Evolutionary conservation across 2,329 filamentous ascomycete genomes (phyloP), one percentile per base, ranked within the genome.

Genomic region (Ceratocystis colombiana): DNA sequence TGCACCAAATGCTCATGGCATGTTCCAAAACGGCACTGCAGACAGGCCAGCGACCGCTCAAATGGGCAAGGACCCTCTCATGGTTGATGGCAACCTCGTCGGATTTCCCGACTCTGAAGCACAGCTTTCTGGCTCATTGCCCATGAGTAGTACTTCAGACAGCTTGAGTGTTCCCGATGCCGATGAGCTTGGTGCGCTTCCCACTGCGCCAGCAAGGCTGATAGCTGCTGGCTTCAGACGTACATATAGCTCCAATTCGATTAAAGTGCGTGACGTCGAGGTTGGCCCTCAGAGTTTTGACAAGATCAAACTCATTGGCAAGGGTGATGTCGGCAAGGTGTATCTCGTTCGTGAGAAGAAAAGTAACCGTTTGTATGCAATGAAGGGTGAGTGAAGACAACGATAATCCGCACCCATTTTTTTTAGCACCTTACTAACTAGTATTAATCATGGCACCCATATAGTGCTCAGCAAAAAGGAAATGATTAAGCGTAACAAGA

Each of bases 401-500:
- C n/a, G 37, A 41, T 12, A 41, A 12, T 10, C 10, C 37, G 10
- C 37, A 41, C 3, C 10, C 37, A 41, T 46, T 20, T 64, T 20
- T 64, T 37, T 37, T n/a, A 67, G 33, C 55, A 64, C 55, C 65
- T 22, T 8, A 46, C 77, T 82, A 71, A 82, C 28, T 5, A 2
- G 15, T 3, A 17, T 17, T 37, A 59, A 59, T n/a, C 15, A 30
- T 64, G n/a, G 30, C 30, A 3, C 15, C 3, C 41, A 20, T 55
- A 17, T 73, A 97, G 94, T 99, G 5, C 75, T 99, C 76, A 97
- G 92, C 82, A 99, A 99, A 78, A 96, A 97, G 80, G 94, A 99
- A 77, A 99, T 99, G 94, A 99, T 99, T 77, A 99, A 99, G 80
- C 88, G 94, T 67, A 99, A 99, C 81, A 99, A 99, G 83, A 99